Evolutionary conservation across 2,329 filamentous ascomycete genomes (phyloP).

Genomic region (Clonostachys sp.): DNA sequence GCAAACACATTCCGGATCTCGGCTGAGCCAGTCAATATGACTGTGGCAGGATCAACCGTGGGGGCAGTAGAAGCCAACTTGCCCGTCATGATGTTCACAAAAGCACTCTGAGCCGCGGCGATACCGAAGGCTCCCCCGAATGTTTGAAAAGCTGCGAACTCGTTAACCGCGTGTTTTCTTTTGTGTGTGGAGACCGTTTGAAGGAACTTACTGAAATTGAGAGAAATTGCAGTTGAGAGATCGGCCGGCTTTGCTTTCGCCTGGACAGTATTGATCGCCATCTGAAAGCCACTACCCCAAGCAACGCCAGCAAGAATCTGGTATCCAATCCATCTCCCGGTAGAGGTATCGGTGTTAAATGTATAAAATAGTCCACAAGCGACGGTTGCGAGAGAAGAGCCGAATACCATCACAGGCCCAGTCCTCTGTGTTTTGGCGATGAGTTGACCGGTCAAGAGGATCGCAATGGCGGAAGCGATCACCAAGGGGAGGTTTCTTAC

Average conservation of each 20-base stretch:
- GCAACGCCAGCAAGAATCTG: constrained; percentile 32
- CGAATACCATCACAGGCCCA: constrained; percentile 28
- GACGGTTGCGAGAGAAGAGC: constrained; percentile 16
- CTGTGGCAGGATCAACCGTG: constrained; percentile 15
- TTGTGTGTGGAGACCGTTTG: neutral
- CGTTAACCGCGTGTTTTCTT: neutral
- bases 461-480: constrained; percentile 1
- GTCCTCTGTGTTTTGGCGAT: constrained; percentile 18
- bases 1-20: constrained; percentile 45
- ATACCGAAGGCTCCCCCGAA: constrained; percentile 36
- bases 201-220: constrained; percentile 10
- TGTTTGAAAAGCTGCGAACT: constrained; percentile 25
- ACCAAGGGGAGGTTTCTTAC: constrained; percentile 4
- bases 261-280: constrained; percentile 38
- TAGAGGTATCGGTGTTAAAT: neutral
- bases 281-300: constrained; percentile 33
- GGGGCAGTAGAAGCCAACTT: constrained; percentile 17
- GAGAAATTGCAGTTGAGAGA: constrained; percentile 1
- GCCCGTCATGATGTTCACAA: constrained; percentile 26
- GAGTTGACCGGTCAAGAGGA: constrained; percentile 13
- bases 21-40: constrained; percentile 34
- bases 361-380: constrained; percentile 26
- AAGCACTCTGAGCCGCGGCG: constrained; percentile 29
- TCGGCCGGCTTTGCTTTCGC: neutral
- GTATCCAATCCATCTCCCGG: constrained; percentile 5